phyloP scores from a whole-genome alignment of 2,329 filamentous ascomycete genomes.

The Xylaria sp. region DNA sequence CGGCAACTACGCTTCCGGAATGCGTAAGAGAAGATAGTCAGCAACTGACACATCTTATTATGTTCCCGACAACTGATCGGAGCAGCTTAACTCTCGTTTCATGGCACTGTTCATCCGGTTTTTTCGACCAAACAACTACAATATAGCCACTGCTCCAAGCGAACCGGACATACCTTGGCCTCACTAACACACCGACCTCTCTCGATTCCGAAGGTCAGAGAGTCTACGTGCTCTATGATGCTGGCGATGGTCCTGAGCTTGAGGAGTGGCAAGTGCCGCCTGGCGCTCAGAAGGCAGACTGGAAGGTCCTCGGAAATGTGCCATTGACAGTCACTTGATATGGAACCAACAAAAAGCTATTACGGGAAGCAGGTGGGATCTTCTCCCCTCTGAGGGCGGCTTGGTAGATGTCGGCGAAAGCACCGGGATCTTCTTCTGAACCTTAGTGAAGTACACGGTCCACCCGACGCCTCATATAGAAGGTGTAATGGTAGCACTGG shows the following conservation, averaged over 20 bases:
- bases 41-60: conserved; percentile 3
- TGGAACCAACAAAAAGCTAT: too few relatives aligned
- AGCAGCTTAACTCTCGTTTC: neutral
- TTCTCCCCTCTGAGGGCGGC: too few relatives aligned
- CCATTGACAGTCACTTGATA: too few relatives aligned
- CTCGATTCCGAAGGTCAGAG: neutral
- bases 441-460: too few relatives aligned
- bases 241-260: too few relatives aligned
- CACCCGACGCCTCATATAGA: too few relatives aligned
- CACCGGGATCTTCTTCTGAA: too few relatives aligned
- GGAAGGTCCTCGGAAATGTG: neutral
- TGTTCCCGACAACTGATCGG: neutral
- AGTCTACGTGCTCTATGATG: too few relatives aligned
- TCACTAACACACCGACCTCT: neutral
- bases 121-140: neutral
- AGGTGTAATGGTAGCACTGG: too few relatives aligned
- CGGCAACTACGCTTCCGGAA: neutral
- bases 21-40: neutral
- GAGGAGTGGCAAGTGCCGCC: too few relatives aligned
- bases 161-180: neutral
- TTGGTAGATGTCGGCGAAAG: too few relatives aligned
- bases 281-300: neutral
- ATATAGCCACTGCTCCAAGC: neutral
- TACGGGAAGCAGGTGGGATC: too few relatives aligned
- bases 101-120: conserved; percentile 9